Evolutionary conservation across 306 rosid genomes (phyloP).

Genomic region (Rubus parviflorus): DNA sequence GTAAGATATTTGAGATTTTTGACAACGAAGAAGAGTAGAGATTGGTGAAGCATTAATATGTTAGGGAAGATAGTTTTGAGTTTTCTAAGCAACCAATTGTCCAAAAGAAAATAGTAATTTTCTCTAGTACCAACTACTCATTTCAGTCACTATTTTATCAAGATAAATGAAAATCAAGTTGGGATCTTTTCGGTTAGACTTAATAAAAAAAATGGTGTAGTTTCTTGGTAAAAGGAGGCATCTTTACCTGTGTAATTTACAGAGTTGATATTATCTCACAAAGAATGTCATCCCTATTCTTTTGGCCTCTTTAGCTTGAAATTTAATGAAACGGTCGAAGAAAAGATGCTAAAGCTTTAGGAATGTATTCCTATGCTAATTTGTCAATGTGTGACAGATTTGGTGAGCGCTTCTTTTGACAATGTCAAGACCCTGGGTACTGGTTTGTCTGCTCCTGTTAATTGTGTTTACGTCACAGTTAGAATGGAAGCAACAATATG

Average conservation of each 20-base stretch:
- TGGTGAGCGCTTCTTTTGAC: constrained; percentile 25
- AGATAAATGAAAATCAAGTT: background rate
- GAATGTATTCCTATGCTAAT: background rate
- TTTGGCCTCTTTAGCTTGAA: background rate
- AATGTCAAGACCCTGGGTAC: constrained; percentile 62
- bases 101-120: background rate
- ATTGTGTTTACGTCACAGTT: constrained; percentile 59
- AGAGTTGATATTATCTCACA: background rate
- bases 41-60: background rate
- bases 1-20: background rate
- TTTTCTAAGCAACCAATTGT: background rate
- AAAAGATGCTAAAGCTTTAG: background rate
- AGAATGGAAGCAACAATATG: constrained; percentile 66
- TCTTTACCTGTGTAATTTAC: background rate
- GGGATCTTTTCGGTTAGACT: background rate
- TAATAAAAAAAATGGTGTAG: background rate
- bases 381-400: constrained; percentile 28
- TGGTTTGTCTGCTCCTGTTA: constrained; percentile 54
- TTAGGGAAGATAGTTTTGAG: background rate
- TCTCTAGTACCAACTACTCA: background rate
- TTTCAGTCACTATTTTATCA: background rate
- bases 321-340: background rate
- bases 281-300: background rate
- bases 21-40: background rate
- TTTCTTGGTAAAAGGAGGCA: background rate